phyloP scores from a whole-genome alignment of 768 basidiomycete species.

The Tulasnella sp. region DNA sequence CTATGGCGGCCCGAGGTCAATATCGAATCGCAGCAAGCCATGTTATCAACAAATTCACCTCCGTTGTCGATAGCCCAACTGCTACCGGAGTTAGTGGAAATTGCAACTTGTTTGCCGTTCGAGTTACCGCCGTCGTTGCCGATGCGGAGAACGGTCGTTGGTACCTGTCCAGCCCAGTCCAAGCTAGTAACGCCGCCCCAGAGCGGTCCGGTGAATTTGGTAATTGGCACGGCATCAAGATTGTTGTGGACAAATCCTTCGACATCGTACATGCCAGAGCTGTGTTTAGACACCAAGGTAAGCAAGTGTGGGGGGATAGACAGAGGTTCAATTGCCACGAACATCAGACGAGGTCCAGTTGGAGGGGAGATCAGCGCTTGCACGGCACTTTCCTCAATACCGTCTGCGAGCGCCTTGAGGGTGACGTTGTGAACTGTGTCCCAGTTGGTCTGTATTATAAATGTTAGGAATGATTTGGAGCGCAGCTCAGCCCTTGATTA shows the following conservation, averaged over 20 bases:
- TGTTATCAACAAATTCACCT: constrained; percentile 34
- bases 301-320: constrained; percentile 38
- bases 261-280: constrained; percentile 1
- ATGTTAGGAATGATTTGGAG: too few species aligned
- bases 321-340: constrained; percentile 53
- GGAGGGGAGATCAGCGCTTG: constrained; percentile 58
- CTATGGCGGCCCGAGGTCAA: constrained; percentile 30
- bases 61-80: constrained; percentile 56
- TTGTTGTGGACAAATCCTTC: constrained; percentile 49
- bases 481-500: too few species aligned
- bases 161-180: constrained; percentile 52
- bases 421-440: constrained; percentile 57
- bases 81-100: constrained; percentile 52
- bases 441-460: constrained; percentile 42
- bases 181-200: constrained; percentile 44
- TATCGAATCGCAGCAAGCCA: constrained; percentile 28
- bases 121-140: constrained; percentile 28
- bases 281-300: neutral
- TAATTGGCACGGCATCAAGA: constrained; percentile 42
- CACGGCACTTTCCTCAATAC: constrained; percentile 61
- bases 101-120: constrained; percentile 52
- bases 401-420: constrained; percentile 56
- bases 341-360: constrained; percentile 55
- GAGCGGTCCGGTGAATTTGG: constrained; percentile 43
- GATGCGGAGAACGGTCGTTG: constrained; percentile 46